These are phyloP conservation scores for Rhipidocladum racemiflorum DNA, from an alignment of 176 grass and related monocot species.

Conservation along the genomic window DNA sequence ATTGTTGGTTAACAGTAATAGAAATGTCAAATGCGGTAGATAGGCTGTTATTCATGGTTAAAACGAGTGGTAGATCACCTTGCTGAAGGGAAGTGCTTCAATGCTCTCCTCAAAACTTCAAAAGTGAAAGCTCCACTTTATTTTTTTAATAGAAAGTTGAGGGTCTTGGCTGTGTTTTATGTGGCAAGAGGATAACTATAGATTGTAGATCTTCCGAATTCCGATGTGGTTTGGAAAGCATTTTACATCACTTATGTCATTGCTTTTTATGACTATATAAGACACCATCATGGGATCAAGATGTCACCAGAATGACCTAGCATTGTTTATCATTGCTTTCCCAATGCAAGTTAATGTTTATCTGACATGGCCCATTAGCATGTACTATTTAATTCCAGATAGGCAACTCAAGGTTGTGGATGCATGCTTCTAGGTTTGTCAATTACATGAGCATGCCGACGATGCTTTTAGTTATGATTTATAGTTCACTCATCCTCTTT, in stretches of 20 bases:
- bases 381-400: not conserved
- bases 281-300: conserved; percentile 5
- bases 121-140: not conserved
- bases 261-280: conserved; percentile 7
- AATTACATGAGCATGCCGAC: not conserved
- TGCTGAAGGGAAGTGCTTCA: no score
- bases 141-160: not conserved
- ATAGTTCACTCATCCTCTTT: not conserved
- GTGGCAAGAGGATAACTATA: not conserved
- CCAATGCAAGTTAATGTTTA: conserved; percentile 3
- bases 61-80: not conserved
- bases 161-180: not conserved
- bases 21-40: not conserved
- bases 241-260: not conserved
- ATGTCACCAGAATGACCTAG: not conserved
- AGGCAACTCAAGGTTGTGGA: conserved; percentile 1
- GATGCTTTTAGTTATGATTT: not conserved
- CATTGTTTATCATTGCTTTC: not conserved
- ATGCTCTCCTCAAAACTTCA: not conserved
- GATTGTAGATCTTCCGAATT: not conserved
- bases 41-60: not conserved
- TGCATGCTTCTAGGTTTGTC: not conserved
- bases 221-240: not conserved
- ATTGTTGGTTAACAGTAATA: not conserved
- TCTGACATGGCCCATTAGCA: not conserved